A percentile compares a stretch with the other conserved stretches of the same genome.
phyloP scores from a whole-genome alignment of 805 yeast species.

The Yamadazyma phyllophila region DNA sequence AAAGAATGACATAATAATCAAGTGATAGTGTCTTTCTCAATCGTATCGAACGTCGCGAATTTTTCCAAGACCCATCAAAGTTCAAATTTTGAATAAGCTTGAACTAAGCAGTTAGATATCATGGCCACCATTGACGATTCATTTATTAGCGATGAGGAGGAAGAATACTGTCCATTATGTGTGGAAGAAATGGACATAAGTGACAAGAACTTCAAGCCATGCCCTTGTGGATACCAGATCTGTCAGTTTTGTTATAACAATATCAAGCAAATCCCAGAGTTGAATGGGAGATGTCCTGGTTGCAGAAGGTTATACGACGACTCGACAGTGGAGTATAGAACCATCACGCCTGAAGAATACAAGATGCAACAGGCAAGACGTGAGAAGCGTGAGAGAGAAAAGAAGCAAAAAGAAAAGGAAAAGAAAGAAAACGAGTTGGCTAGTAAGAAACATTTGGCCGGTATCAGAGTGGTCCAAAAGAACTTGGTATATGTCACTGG shows the following conservation, averaged over 20 bases:
- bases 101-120: not conserved
- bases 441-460: constrained; percentile 85
- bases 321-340: constrained; percentile 83
- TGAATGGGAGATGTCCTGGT: constrained; percentile 96
- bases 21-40: not conserved
- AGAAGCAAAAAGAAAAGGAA: constrained; percentile 85
- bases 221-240: constrained; percentile 98
- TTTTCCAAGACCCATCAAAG: not conserved
- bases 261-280: constrained; percentile 90
- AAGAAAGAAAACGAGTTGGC: constrained; percentile 85
- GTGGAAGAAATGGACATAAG: constrained; percentile 97
- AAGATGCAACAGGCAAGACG: constrained; percentile 77
- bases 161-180: constrained; percentile 85
- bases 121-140: constrained; percentile 46
- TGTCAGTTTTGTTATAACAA: constrained; percentile 98
- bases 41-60: not conserved
- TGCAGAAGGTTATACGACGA: constrained; percentile 95
- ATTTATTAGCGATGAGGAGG: constrained; percentile 76
- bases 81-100: not conserved
- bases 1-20: constrained; percentile 39
- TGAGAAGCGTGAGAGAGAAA: constrained; percentile 76
- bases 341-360: constrained; percentile 82
- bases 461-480: constrained; percentile 97
- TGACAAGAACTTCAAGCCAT: constrained; percentile 96
- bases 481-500: constrained; percentile 96